Conservation (phyloP, 2,329 filamentous ascomycete species). For the Ceratocystis variospora region DNA sequence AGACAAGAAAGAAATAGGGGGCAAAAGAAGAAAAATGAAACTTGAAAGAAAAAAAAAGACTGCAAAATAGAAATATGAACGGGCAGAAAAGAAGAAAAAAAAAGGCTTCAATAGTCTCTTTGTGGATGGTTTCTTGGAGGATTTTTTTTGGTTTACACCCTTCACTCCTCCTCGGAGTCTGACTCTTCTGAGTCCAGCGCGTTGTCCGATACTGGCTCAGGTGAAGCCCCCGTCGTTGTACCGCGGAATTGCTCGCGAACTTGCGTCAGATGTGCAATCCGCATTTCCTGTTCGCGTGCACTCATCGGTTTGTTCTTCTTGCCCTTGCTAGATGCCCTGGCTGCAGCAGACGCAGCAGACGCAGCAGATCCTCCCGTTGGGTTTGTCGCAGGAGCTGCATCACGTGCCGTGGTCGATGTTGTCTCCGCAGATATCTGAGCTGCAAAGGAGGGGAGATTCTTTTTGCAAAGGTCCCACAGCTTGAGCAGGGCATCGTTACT, state of each 20-base stretch:
- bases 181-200: constrained; percentile 29
- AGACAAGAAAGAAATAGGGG: not conserved
- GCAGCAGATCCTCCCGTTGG: constrained; percentile 15
- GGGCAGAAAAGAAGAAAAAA: not conserved
- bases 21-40: constrained; percentile 2
- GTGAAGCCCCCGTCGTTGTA: constrained; percentile 16
- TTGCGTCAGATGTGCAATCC: constrained; percentile 46
- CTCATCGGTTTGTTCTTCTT: constrained; percentile 68
- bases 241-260: constrained; percentile 30
- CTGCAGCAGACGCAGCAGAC: constrained; percentile 24
- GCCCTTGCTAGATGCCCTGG: constrained; percentile 35
- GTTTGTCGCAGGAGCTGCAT: constrained; percentile 20
- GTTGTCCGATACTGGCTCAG: constrained; percentile 18
- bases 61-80: constrained; percentile 1
- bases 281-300: constrained; percentile 52
- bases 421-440: not conserved
- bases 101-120: not conserved
- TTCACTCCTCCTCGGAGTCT: constrained; percentile 36
- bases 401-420: constrained; percentile 21
- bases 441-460: constrained; percentile 30
- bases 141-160: constrained; percentile 19
- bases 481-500: constrained; percentile 42
- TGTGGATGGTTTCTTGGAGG: not conserved
- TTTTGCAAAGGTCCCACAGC: constrained; percentile 36
- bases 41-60: constrained; percentile 3